These are phyloP conservation scores for Ophiostoma pallidulum DNA, from an alignment of 2,329 filamentous ascomycete genomes.

Conservation along the genomic window DNA sequence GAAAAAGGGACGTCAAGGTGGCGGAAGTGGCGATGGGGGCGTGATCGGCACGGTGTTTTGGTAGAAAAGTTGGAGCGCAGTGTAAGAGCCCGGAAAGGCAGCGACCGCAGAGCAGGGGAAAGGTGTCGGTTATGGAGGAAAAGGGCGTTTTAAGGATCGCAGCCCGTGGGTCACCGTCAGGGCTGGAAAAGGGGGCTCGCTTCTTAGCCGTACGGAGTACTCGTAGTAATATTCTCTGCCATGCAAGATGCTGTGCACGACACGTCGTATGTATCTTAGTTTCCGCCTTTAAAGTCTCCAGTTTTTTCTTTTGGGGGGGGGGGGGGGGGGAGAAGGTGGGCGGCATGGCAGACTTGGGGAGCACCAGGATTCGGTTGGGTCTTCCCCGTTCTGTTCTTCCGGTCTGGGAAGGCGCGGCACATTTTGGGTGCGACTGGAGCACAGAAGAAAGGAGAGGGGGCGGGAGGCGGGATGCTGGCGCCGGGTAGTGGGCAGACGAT, in stretches of 20 bases:
- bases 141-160: too few species aligned
- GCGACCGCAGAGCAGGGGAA: too few species aligned
- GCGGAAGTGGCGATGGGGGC: slow-evolving; percentile 6
- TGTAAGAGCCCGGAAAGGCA: too few species aligned
- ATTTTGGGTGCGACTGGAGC: not conserved
- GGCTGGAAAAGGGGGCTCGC: too few species aligned
- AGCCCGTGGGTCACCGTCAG: too few species aligned
- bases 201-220: too few species aligned
- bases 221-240: too few species aligned
- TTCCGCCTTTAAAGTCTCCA: too few species aligned
- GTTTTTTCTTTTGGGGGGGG: too few species aligned
- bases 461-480: slow-evolving; percentile 11
- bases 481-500: slow-evolving; percentile 2
- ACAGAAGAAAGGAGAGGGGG: slow-evolving; percentile 1
- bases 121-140: too few species aligned
- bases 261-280: too few species aligned
- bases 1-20: not conserved
- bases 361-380: not conserved
- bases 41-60: slow-evolving; percentile 5
- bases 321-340: not conserved
- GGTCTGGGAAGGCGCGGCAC: slow-evolving; percentile 3
- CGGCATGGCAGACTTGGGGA: not conserved
- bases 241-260: too few species aligned
- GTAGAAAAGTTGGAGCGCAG: not conserved
- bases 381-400: not conserved